phyloP scores from a whole-genome alignment of 805 yeast species.

The Cyberlindnera galapagoensis region DNA sequence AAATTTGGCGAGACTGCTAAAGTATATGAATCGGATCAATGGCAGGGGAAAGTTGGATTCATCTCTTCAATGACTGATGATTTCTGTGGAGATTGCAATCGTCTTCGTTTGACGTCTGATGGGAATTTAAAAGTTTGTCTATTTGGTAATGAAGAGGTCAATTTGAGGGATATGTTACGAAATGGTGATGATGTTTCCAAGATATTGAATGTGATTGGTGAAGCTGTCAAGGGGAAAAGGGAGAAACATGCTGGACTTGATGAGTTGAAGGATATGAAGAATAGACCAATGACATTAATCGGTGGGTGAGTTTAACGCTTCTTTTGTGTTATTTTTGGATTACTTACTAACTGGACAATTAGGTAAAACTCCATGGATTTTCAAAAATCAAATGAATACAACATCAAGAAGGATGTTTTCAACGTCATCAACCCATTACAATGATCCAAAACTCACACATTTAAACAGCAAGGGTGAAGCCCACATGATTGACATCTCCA shows the following conservation, averaged over 20 bases:
- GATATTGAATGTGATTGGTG: slow-evolving; percentile 34
- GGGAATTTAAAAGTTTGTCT: slow-evolving; percentile 50
- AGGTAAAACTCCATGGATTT: no score
- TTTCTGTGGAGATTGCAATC: slow-evolving; percentile 47
- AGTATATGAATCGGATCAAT: slow-evolving; percentile 35
- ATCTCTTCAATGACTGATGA: slow-evolving; percentile 51
- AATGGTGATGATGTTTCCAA: slow-evolving; percentile 29
- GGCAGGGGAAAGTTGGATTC: slow-evolving; percentile 41
- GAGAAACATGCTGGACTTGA: slow-evolving; percentile 47
- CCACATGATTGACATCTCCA: slow-evolving; percentile 42
- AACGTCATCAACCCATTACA: no score
- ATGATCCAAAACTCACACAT: slow-evolving; percentile 30
- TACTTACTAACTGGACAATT: no score
- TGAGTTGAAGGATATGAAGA: slow-evolving; percentile 37
- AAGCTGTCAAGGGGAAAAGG: slow-evolving; percentile 40
- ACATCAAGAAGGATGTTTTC: slow-evolving; percentile 1
- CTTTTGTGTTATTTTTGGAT: no score
- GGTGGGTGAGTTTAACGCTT: slow-evolving; percentile 43
- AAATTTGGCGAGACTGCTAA: slow-evolving; percentile 45
- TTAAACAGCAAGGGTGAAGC: slow-evolving; percentile 36
- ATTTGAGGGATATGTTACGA: slow-evolving; percentile 39
- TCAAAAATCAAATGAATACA: no score
- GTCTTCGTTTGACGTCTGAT: slow-evolving; percentile 45
- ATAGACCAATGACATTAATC: slow-evolving; percentile 50
- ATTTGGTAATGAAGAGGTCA: slow-evolving; percentile 46